These are phyloP conservation scores for Acanthamoeba healyi DNA, from an alignment of 208 protist species.

Conservation along the genomic window DNA sequence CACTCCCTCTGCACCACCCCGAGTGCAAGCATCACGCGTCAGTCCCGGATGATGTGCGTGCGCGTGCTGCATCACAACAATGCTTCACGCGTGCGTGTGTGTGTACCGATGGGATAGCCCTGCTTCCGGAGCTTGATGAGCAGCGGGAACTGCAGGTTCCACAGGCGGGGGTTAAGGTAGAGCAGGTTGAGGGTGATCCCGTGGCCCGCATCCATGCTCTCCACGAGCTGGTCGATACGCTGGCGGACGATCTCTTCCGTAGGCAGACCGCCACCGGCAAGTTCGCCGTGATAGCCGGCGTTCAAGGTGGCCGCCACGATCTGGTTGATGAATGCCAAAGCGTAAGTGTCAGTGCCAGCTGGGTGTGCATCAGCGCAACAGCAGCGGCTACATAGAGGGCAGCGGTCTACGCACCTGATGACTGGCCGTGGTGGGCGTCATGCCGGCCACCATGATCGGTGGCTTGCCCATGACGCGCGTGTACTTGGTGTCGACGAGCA, in stretches of 20 bases:
- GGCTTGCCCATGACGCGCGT: constrained; percentile 86
- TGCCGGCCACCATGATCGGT: constrained; percentile 90
- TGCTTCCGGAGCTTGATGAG: constrained; percentile 79
- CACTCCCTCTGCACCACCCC: constrained; percentile 78
- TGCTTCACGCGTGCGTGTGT: background rate
- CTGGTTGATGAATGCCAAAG: background rate
- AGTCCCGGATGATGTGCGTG: too few species aligned
- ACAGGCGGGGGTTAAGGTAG: constrained; percentile 89
- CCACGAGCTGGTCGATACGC: constrained; percentile 61
- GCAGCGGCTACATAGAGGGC: background rate
- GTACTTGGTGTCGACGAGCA: constrained; percentile 84
- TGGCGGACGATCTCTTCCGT: constrained; percentile 74
- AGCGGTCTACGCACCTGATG: background rate
- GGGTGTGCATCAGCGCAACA: too few species aligned
- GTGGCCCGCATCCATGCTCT: constrained; percentile 46
- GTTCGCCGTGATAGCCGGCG: constrained; percentile 89
- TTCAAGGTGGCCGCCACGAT: constrained; percentile 84
- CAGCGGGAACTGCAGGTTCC: constrained; percentile 90
- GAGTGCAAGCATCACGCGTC: background rate
- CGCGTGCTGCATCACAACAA: background rate
- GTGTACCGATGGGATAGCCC: constrained; percentile 85
- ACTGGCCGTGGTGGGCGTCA: constrained; percentile 88
- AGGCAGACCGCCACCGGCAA: constrained; percentile 87
- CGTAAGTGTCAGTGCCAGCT: background rate
- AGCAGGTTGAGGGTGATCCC: constrained; percentile 90